phyloP scores from a whole-genome alignment of 129 eudicot genomes.

The Tanacetum coccineum region DNA sequence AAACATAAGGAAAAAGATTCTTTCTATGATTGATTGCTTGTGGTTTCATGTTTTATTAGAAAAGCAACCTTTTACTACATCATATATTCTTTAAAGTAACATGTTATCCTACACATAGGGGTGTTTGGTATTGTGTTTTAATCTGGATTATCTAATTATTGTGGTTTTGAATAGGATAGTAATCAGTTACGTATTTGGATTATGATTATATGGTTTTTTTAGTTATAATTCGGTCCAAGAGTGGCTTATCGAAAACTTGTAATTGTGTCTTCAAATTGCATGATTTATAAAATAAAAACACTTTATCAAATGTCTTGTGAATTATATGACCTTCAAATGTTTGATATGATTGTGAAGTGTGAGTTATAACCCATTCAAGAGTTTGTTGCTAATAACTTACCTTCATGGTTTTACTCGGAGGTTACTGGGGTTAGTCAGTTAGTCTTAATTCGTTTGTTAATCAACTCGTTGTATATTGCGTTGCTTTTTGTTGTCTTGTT shows the following conservation, averaged over 20 bases:
- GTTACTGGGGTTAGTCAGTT: background rate
- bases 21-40: slow-evolving; percentile 4
- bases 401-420: background rate
- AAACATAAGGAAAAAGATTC: background rate
- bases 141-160: background rate
- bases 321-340: background rate
- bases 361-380: background rate
- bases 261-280: too few relatives aligned
- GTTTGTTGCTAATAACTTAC: background rate
- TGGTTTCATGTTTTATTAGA: slow-evolving; percentile 11
- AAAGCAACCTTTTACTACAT: background rate
- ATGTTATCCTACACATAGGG: slow-evolving; percentile 1
- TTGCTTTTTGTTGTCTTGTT: background rate
- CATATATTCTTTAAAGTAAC: slow-evolving; percentile 5
- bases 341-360: background rate
- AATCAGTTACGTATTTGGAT: too few relatives aligned
- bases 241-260: too few relatives aligned
- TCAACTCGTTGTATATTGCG: background rate
- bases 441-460: background rate
- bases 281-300: too few relatives aligned
- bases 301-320: background rate
- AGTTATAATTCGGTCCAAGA: too few relatives aligned
- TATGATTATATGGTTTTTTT: too few relatives aligned
- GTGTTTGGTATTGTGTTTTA: background rate
- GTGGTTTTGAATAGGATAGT: too few relatives aligned